A percentile compares a stretch with the other conserved stretches of the same genome.
Conservation (phyloP, 1,284 basidiomycete genomes). For the Phaffia rhodozyma region DNA sequence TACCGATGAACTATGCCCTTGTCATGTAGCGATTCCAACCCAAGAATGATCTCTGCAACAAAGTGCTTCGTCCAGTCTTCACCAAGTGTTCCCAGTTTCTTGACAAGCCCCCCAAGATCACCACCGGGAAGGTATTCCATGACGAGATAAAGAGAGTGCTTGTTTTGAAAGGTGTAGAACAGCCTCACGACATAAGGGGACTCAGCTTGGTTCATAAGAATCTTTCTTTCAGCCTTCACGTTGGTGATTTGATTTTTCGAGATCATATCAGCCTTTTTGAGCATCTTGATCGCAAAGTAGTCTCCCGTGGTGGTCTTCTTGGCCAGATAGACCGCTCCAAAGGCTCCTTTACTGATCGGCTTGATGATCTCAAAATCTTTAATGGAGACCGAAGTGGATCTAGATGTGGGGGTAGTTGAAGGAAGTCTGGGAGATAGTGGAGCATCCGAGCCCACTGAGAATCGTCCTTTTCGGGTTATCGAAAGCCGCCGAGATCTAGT, state of each 20-base stretch:
- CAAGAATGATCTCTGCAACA: slow-evolving; percentile 88
- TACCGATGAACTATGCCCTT: slow-evolving; percentile 94
- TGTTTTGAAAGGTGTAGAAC: slow-evolving; percentile 97
- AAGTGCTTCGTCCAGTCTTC: slow-evolving; percentile 97
- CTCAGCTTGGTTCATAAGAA: slow-evolving; percentile 90
- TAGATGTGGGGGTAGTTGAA: slow-evolving; percentile 59
- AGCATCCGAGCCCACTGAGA: slow-evolving; percentile 26
- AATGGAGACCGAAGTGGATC: slow-evolving; percentile 80
- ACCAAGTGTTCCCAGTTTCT: slow-evolving; percentile 79
- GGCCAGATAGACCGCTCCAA: slow-evolving; percentile 93
- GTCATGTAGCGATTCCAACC: slow-evolving; percentile 87
- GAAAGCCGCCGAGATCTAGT: slow-evolving; percentile 5
- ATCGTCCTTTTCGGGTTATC: neutral
- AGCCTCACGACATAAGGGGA: slow-evolving; percentile 98
- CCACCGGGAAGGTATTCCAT: slow-evolving; percentile 98
- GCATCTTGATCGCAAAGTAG: slow-evolving; percentile 97
- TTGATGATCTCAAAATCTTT: slow-evolving; percentile 99
- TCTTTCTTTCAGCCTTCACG: slow-evolving; percentile 98
- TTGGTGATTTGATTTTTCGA: slow-evolving; percentile 99
- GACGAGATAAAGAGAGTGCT: slow-evolving; percentile 88
- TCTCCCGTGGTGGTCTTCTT: slow-evolving; percentile 98
- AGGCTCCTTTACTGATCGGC: slow-evolving; percentile 97
- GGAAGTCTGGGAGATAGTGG: slow-evolving; percentile 83
- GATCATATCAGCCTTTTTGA: slow-evolving; percentile 99
- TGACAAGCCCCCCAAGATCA: slow-evolving; percentile 92